Conservation (phyloP, 2,329 filamentous ascomycete species). For the Pestalotiopsis fici region DNA sequence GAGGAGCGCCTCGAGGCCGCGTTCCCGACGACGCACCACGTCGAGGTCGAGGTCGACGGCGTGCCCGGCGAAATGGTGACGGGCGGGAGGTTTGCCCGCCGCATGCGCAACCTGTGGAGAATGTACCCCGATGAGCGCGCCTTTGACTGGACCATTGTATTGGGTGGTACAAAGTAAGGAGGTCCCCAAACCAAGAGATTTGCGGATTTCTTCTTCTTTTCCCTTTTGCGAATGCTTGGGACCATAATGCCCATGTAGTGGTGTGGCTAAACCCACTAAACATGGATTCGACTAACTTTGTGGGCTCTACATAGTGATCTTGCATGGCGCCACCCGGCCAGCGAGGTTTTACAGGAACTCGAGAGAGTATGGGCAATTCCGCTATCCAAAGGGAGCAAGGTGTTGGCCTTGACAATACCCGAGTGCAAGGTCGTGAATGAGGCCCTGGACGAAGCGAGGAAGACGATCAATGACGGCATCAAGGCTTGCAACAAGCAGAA, state of each 20-base stretch:
- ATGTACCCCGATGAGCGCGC: conserved; percentile 2
- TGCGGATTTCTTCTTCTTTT: background rate
- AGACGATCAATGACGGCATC: conserved; percentile 55
- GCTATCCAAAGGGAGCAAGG: conserved; percentile 49
- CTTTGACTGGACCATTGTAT: conserved; percentile 63
- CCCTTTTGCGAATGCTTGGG: background rate
- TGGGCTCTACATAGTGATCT: conserved; percentile 46
- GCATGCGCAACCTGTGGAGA: conserved; percentile 29
- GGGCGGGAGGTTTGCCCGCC: conserved; percentile 27
- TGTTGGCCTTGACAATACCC: conserved; percentile 65
- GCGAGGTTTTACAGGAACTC: conserved; percentile 50
- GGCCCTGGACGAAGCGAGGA: conserved; percentile 35
- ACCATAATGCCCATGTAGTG: background rate
- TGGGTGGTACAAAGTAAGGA: conserved; percentile 64
- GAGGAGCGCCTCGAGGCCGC: conserved; percentile 44
- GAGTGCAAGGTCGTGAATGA: conserved; percentile 40
- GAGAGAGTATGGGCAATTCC: conserved; percentile 51
- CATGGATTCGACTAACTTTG: background rate
- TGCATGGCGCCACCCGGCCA: conserved; percentile 34
- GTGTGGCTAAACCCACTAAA: background rate
- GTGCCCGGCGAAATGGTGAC: conserved; percentile 51
- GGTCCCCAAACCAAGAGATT: background rate
- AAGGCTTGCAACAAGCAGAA: conserved; percentile 45
- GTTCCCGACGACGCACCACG: conserved; percentile 41
- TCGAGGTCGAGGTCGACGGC: conserved; percentile 48